Evolutionary conservation across 1,139 yeast genomes (phyloP), one percentile per base, ranked within the genome.

Genomic region (Pichia sp.): DNA sequence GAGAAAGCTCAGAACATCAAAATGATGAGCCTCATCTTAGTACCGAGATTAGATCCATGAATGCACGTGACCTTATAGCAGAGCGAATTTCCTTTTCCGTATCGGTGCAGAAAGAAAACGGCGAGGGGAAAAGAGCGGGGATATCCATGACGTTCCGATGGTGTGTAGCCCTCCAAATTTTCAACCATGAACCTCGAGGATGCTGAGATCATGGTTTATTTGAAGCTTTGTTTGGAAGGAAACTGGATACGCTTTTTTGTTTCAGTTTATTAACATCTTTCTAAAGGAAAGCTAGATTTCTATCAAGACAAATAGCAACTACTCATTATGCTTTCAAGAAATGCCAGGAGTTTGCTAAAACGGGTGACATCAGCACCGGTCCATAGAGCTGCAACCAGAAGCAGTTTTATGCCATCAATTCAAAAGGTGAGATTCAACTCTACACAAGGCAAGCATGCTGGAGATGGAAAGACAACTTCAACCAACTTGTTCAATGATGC

Each of bases 401-500:
- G 31, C 17, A 30, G n/a, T 24, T 4, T 34, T 12, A 20, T 31
- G 14, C 36, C 56, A 17, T 12, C 12, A 14, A 9, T 48, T 45
- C 48, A 31, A 30, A 49, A 16, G 2, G 20, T 51, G 16, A 56
- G 59, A 42, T 56, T 56, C 27, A 52, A 52, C 20, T 54, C 59
- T 3, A 52, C 52, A 5, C 12, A 20, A 34, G n/a, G 4, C 14
- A 24, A 31, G 4, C 6, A 27, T 2, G 45, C 27, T 20, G 16
- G 29, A 4, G 27, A 9, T 9, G 53, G 52, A 29, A 57, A 54
- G 31, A 3, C 42, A 6, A 53, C 61, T 4, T 38, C 57, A 3
- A 59, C 62, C 3, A 55, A 52, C 31, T 46, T 59, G 14, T 58
- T 49, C 38, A 54, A 56, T 52, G 58, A 58, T 51, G 91, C 86